A percentile compares a stretch with the other conserved stretches of the same genome.
phyloP scores from a whole-genome alignment of 2,329 filamentous ascomycete species.

The Trichoderma sp. region DNA sequence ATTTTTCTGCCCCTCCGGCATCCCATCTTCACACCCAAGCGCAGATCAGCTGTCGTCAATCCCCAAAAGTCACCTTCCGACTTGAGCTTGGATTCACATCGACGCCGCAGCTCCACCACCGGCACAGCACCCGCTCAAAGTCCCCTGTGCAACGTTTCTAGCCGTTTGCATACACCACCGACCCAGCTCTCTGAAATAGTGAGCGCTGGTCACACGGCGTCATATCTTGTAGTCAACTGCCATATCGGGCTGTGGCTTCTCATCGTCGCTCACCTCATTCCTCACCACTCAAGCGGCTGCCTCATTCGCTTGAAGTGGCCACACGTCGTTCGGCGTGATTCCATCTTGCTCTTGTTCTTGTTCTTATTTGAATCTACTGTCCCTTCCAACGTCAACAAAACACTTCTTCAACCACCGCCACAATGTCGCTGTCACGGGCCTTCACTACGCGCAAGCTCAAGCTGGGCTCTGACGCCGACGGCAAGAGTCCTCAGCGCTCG shows the following conservation, averaged over 20 bases:
- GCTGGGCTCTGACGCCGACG: constrained; percentile 50
- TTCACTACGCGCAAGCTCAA: constrained; percentile 72
- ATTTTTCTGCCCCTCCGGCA: not conserved
- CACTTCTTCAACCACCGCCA: constrained; percentile 34
- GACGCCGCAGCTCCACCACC: constrained; percentile 4
- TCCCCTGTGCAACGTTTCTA: constrained; percentile 27
- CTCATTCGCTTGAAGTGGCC: constrained; percentile 15
- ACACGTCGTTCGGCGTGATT: constrained; percentile 11
- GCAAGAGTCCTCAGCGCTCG: constrained; percentile 47
- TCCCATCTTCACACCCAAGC: not conserved
- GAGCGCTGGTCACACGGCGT: constrained; percentile 27
- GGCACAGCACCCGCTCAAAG: constrained; percentile 5
- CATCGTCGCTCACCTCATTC: constrained; percentile 7
- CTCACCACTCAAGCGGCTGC: not conserved
- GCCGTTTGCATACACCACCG: constrained; percentile 20
- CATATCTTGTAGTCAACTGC: constrained; percentile 21
- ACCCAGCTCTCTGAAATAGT: constrained; percentile 13
- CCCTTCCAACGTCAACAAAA: constrained; percentile 3
- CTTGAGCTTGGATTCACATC: constrained; percentile 29
- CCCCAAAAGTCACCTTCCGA: constrained; percentile 27
- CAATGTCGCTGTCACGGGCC: constrained; percentile 67
- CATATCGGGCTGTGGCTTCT: constrained; percentile 27
- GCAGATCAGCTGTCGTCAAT: constrained; percentile 19
- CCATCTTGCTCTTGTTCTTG: not conserved
- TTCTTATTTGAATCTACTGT: not conserved